Evolutionary conservation across 106 monocot species (phyloP).

Genomic region (Dioscorea dumetorum): DNA sequence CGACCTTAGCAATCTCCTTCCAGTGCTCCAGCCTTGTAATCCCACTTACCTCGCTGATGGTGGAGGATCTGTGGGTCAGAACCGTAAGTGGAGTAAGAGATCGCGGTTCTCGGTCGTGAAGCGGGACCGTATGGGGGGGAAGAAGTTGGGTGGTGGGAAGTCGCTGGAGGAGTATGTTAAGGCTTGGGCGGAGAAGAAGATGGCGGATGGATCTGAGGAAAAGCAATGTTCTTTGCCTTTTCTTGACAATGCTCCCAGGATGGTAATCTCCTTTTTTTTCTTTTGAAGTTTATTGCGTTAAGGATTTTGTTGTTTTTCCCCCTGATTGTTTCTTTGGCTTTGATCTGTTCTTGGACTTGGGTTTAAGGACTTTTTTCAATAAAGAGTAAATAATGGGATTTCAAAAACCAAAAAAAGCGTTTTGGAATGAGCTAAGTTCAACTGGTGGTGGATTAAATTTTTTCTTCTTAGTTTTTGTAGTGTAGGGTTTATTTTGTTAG

Average conservation of each 20-base stretch:
- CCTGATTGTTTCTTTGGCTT: not conserved
- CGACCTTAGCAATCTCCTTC: constrained; percentile 19
- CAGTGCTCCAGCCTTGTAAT: not conserved
- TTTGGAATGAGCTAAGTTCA: no score
- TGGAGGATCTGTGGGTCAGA: constrained; percentile 11
- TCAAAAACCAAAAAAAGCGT: no score
- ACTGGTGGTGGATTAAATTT: no score
- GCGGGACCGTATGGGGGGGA: constrained; percentile 14
- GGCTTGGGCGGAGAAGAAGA: constrained; percentile 56
- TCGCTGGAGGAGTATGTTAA: constrained; percentile 48
- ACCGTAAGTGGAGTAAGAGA: constrained; percentile 13
- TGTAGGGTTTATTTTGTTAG: no score
- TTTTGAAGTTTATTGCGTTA: not conserved
- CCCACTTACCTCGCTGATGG: not conserved
- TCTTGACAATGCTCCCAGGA: constrained; percentile 40
- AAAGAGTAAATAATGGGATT: no score
- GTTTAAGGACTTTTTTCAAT: no score
- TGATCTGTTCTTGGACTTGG: not conserved
- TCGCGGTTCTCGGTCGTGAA: constrained; percentile 27
- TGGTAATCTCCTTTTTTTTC: constrained; percentile 29
- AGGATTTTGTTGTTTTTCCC: not conserved
- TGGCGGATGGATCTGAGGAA: constrained; percentile 27
- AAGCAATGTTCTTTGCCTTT: constrained; percentile 62
- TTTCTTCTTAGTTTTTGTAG: no score
- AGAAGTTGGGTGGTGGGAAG: constrained; percentile 15